Percentiles rank a stretch among this genome's conserved stretches.
Evolutionary conservation across 768 basidiomycete species (phyloP).

Genomic region (Mycena crocata): DNA sequence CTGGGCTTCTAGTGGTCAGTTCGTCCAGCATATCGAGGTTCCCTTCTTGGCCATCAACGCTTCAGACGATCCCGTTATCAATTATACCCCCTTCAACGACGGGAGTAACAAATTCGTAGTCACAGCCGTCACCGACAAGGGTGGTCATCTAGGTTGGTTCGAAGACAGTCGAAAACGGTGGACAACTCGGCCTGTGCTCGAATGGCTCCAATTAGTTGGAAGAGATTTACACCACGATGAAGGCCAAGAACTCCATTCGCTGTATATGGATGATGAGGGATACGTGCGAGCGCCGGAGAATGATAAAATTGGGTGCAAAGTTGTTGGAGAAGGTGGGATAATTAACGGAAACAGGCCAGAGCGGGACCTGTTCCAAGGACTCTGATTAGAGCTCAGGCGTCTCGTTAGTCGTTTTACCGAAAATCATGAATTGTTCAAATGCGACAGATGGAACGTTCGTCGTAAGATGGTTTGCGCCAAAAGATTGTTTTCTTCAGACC

Average conservation of each 20-base stretch:
- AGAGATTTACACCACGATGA: slow-evolving; percentile 59
- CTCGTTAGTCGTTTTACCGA: no score
- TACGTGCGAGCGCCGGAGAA: slow-evolving; percentile 68
- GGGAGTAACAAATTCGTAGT: slow-evolving; percentile 64
- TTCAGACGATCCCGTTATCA: slow-evolving; percentile 82
- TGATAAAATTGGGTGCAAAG: slow-evolving; percentile 63
- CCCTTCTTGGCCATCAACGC: slow-evolving; percentile 83
- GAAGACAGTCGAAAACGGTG: slow-evolving; percentile 67
- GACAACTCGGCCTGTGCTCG: slow-evolving; percentile 76
- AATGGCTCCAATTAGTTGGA: slow-evolving; percentile 72
- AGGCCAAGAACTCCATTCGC: slow-evolving; percentile 39
- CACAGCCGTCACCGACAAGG: slow-evolving; percentile 69
- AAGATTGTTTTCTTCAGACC: background rate
- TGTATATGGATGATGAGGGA: slow-evolving; percentile 65
- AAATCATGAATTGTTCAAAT: no score
- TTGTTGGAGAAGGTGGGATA: slow-evolving; percentile 61
- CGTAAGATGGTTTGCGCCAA: no score
- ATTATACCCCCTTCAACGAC: slow-evolving; percentile 65
- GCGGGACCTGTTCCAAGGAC: slow-evolving; percentile 66
- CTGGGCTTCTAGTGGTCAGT: slow-evolving; percentile 68
- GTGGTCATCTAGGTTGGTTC: slow-evolving; percentile 89
- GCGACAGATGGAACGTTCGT: no score
- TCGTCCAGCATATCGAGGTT: slow-evolving; percentile 68
- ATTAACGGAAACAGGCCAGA: slow-evolving; percentile 65
- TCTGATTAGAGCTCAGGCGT: slow-evolving; percentile 47